These are phyloP conservation scores for Capsella bursapastoris DNA, from an alignment of 345 rosid genomes.

Conservation along the genomic window DNA sequence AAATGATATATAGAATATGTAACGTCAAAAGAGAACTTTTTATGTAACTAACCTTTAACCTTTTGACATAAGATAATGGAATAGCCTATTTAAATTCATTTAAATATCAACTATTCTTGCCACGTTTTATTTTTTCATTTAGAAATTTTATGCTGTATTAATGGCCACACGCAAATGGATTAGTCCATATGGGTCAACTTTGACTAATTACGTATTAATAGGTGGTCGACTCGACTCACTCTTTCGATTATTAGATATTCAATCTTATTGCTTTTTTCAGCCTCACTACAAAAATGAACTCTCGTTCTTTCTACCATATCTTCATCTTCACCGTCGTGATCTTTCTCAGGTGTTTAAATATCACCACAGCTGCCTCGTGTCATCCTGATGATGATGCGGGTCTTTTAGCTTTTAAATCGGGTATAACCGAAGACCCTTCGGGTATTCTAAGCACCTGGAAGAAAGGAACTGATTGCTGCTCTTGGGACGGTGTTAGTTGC, in stretches of 20 bases:
- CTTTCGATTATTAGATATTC: background rate
- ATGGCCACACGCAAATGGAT: background rate
- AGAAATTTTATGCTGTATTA: too few species aligned
- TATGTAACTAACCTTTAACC: too few species aligned
- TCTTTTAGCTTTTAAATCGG: slow-evolving; percentile 66
- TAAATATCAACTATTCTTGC: background rate
- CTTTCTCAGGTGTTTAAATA: slow-evolving; percentile 14
- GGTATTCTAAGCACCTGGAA: slow-evolving; percentile 71
- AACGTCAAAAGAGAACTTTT: too few species aligned
- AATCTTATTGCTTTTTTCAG: background rate
- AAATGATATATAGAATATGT: too few species aligned
- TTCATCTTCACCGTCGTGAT: slow-evolving; percentile 34
- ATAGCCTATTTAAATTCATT: too few species aligned
- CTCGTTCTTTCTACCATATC: background rate
- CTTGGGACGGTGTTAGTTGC: slow-evolving; percentile 62
- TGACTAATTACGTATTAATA: background rate
- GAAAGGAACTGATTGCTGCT: slow-evolving; percentile 67
- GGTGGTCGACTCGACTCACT: background rate
- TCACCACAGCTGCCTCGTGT: slow-evolving; percentile 52
- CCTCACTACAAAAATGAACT: slow-evolving; percentile 7
- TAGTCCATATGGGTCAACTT: background rate
- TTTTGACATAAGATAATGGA: too few species aligned
- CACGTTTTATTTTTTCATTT: background rate
- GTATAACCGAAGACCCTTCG: slow-evolving; percentile 69
- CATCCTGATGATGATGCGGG: slow-evolving; percentile 66